Percentiles rank a stretch among this genome's conserved stretches.
phyloP scores from a whole-genome alignment of 2,329 filamentous ascomycete species.

The Fusarium sp. region DNA sequence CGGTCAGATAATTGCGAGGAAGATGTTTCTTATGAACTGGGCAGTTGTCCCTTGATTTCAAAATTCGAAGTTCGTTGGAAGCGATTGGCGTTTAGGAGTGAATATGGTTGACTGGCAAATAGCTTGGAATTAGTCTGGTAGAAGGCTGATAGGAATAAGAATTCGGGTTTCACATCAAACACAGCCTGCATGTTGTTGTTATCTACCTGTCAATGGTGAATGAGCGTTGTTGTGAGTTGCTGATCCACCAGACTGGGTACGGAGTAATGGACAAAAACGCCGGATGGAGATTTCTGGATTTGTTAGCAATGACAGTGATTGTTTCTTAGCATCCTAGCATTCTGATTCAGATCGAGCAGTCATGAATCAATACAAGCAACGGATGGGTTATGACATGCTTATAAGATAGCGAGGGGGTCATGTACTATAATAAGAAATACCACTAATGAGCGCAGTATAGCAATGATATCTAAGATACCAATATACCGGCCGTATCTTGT shows the following conservation, averaged over 20 bases:
- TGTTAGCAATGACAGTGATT: not conserved
- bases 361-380: not conserved
- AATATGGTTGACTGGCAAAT: not conserved
- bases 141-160: not conserved
- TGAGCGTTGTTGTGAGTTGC: not conserved
- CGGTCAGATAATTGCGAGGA: not conserved
- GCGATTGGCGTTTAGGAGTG: not conserved
- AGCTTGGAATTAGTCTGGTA: not conserved
- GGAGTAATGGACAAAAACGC: slow-evolving; percentile 5
- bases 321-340: not conserved
- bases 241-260: not conserved
- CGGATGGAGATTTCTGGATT: slow-evolving; percentile 3
- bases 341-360: not conserved
- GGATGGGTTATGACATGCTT: not conserved
- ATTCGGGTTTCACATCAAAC: not conserved
- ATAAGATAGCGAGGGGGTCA: not conserved
- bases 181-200: not conserved
- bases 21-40: not conserved
- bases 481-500: not conserved
- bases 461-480: not conserved
- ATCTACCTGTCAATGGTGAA: not conserved
- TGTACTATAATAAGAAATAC: not conserved
- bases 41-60: not conserved
- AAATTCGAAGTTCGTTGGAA: not conserved
- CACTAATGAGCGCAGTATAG: not conserved